These are phyloP conservation scores for Penicillium atrosanguineum DNA, from an alignment of 495 filamentous ascomycete genomes.

Conservation along the genomic window DNA sequence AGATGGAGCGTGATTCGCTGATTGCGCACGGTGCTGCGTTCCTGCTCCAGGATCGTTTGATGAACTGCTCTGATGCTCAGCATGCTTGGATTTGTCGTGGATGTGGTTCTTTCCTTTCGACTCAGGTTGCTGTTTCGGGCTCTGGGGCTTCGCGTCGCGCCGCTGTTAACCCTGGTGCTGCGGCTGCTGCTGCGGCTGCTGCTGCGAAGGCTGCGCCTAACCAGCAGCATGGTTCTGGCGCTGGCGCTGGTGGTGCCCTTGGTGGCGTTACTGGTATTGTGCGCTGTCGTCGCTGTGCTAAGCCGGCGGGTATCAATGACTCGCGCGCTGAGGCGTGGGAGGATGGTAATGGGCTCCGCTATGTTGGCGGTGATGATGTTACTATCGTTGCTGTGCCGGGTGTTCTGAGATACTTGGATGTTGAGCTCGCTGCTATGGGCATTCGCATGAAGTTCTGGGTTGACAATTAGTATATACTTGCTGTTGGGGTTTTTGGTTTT, in stretches of 20 bases:
- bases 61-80: constrained; percentile 94
- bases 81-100: constrained; percentile 81
- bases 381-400: constrained; percentile 90
- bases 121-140: constrained; percentile 63
- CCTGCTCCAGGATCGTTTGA: constrained; percentile 87
- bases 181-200: constrained; percentile 30
- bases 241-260: constrained; percentile 18
- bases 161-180: constrained; percentile 28
- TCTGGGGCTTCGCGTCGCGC: constrained; percentile 29
- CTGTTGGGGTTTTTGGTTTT: constrained; percentile 10
- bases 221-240: constrained; percentile 19
- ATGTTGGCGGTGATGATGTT: constrained; percentile 84
- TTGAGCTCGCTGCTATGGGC: constrained; percentile 92
- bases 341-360: constrained; percentile 77
- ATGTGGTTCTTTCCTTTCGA: constrained; percentile 86
- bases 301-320: constrained; percentile 58
- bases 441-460: constrained; percentile 87
- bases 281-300: constrained; percentile 82
- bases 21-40: constrained; percentile 94
- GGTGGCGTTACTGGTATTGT: constrained; percentile 63
- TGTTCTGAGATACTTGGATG: constrained; percentile 88
- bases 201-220: constrained; percentile 35
- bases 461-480: constrained; percentile 33
- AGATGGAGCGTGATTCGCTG: constrained; percentile 96
- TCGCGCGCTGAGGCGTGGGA: constrained; percentile 79